Evolutionary conservation across 805 yeast genomes (phyloP).

Genomic region (Barnettozyma pratensis): DNA sequence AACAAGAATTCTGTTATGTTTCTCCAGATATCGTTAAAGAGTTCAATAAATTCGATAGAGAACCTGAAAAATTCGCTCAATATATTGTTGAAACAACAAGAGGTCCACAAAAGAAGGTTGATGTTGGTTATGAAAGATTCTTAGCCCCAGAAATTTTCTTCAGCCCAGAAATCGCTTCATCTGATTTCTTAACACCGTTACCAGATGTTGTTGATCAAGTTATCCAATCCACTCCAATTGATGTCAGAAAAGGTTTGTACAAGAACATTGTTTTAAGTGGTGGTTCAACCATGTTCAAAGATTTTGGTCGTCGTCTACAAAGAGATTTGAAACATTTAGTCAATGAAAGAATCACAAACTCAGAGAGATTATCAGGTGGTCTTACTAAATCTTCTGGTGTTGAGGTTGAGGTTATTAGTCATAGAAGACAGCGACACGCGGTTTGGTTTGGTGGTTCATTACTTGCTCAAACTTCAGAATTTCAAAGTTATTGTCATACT

Average conservation of each 20-base stretch:
- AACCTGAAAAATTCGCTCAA: constrained; percentile 91
- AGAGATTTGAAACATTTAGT: constrained; percentile 87
- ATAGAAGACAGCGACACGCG: constrained; percentile 96
- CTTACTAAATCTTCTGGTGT: constrained; percentile 85
- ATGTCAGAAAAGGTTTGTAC: constrained; percentile 94
- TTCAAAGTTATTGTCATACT: constrained; percentile 93
- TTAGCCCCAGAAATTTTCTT: constrained; percentile 99
- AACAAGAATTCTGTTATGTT: constrained; percentile 95
- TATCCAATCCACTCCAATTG: constrained; percentile 93
- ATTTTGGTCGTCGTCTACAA: constrained; percentile 95
- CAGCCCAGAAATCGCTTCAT: constrained; percentile 94
- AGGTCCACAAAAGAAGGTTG: constrained; percentile 61
- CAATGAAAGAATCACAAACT: constrained; percentile 77
- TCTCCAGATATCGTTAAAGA: constrained; percentile 97
- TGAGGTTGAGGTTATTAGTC: constrained; percentile 94
- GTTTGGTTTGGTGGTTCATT: constrained; percentile 99
- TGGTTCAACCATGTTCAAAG: constrained; percentile 98
- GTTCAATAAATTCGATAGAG: constrained; percentile 89
- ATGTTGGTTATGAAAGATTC: constrained; percentile 96
- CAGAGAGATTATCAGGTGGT: constrained; percentile 51
- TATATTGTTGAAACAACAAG: constrained; percentile 75
- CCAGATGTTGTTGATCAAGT: constrained; percentile 96
- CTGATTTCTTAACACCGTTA: constrained; percentile 92
- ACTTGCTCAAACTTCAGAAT: constrained; percentile 95
- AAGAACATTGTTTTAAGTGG: constrained; percentile 94